These are phyloP conservation scores for Salvia splendens DNA, from an alignment of 257 asterid genomes.

Conservation along the genomic window DNA sequence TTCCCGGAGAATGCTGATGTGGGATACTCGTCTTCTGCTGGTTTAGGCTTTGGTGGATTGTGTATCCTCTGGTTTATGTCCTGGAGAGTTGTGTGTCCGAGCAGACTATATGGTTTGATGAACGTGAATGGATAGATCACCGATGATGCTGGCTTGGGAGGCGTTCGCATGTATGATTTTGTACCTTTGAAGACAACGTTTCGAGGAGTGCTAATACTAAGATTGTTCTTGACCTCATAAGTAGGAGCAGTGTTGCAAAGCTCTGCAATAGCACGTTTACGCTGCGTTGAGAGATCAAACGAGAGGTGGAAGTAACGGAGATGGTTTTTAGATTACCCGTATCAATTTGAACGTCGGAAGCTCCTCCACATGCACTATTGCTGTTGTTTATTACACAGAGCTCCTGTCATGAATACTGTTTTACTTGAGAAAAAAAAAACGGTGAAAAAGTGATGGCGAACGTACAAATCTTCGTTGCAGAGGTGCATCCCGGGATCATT, in stretches of 20 bases:
- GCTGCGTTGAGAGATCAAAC: not conserved
- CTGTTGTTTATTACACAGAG: constrained; percentile 43
- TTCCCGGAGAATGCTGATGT: constrained; percentile 91
- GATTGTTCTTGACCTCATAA: constrained; percentile 44
- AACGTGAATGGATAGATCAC: constrained; percentile 74
- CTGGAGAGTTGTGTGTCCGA: constrained; percentile 78
- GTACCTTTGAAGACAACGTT: constrained; percentile 76
- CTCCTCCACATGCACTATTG: constrained; percentile 48
- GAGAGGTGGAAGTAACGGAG: not conserved
- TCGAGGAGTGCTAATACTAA: constrained; percentile 49
- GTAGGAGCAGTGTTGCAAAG: constrained; percentile 46
- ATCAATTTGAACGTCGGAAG: constrained; percentile 57
- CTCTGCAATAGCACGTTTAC: constrained; percentile 45
- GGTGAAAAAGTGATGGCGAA: constrained; percentile 24
- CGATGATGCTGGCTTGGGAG: constrained; percentile 61
- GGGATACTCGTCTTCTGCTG: constrained; percentile 54
- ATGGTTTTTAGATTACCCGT: constrained; percentile 43
- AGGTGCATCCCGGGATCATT: constrained; percentile 49
- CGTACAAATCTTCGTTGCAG: constrained; percentile 58
- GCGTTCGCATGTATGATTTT: constrained; percentile 66
- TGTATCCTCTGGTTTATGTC: constrained; percentile 79
- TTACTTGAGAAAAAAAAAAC: not conserved
- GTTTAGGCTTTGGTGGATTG: constrained; percentile 59
- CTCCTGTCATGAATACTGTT: constrained; percentile 7
- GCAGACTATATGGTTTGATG: constrained; percentile 73